phyloP scores from a whole-genome alignment of 2,329 filamentous ascomycete genomes.

The Lachnellula cervina region DNA sequence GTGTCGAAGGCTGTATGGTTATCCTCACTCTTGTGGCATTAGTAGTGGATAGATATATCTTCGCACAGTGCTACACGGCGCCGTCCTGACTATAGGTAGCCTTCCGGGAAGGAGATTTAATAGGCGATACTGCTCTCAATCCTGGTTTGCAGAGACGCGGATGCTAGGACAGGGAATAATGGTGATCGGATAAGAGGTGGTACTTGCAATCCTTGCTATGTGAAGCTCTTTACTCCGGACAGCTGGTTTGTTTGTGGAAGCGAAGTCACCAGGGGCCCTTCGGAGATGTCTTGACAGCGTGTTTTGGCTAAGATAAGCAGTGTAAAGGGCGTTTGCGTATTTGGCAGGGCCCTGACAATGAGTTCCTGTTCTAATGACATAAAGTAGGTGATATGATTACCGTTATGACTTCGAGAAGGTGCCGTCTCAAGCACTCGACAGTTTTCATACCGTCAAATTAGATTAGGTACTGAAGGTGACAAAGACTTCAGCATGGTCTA shows the following conservation, averaged over 20 bases:
- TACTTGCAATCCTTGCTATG: conserved; percentile 22
- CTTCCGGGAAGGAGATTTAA: conserved; percentile 13
- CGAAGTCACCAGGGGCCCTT: conserved; percentile 10
- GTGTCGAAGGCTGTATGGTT: conserved; percentile 15
- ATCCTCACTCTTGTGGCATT: conserved; percentile 3
- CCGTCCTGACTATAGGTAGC: conserved; percentile 2
- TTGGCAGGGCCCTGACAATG: conserved; percentile 4
- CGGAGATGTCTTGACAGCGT: conserved; percentile 20
- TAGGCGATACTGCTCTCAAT: conserved; percentile 15
- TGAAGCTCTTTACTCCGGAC: conserved; percentile 3
- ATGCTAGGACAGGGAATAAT: conserved; percentile 14
- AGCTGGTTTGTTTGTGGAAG: conserved; percentile 1
- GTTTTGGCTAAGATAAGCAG: conserved; percentile 16
- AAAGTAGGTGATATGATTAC: conserved; percentile 6
- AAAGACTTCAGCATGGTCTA: background rate
- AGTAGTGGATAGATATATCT: conserved; percentile 11
- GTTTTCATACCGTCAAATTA: conserved; percentile 3
- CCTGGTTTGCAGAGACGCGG: conserved; percentile 8
- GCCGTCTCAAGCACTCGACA: conserved; percentile 17
- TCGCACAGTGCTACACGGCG: conserved; percentile 9
- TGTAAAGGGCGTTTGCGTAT: conserved; percentile 6
- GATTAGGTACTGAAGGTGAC: background rate
- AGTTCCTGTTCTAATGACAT: background rate
- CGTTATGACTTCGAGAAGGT: conserved; percentile 4
- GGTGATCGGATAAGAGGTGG: conserved; percentile 23